Percentiles rank a stretch among this genome's conserved stretches.
Conservation (phyloP, 441 rosid species). For the Macaranga tanarius region DNA sequence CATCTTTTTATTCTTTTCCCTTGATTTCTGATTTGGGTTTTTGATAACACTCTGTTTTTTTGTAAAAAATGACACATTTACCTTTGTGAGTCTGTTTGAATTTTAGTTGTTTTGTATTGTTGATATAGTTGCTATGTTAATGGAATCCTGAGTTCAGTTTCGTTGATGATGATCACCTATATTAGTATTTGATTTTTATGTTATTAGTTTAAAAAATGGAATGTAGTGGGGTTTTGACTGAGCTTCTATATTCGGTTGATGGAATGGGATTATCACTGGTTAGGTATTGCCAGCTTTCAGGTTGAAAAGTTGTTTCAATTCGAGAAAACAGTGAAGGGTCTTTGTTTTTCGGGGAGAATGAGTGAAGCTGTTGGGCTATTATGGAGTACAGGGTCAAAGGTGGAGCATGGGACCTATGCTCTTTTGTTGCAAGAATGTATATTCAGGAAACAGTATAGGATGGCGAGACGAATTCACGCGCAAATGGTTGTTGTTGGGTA, state of each 20-base stretch:
- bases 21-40: conserved; percentile 2
- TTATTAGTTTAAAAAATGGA: background rate
- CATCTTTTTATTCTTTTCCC: background rate
- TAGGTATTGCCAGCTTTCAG: conserved; percentile 69
- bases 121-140: background rate
- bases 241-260: background rate
- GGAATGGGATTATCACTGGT: conserved; percentile 35
- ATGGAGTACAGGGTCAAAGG: conserved; percentile 39
- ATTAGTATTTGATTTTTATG: background rate
- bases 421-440: conserved; percentile 70
- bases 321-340: conserved; percentile 52
- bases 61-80: background rate
- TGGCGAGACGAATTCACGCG: conserved; percentile 59
- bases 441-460: conserved; percentile 37
- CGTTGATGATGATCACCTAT: background rate
- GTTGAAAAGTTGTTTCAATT: conserved; percentile 39
- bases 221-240: background rate
- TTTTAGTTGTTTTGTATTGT: background rate
- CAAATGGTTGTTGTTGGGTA: conserved; percentile 61
- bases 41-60: background rate
- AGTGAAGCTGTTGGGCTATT: conserved; percentile 63
- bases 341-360: conserved; percentile 61
- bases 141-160: too few relatives aligned
- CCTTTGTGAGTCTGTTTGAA: background rate
- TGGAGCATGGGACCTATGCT: conserved; percentile 42